A percentile compares a stretch with the other conserved stretches of the same genome.
phyloP scores from a whole-genome alignment of 1,139 yeast species.

The Geotrichum carabidarum region DNA sequence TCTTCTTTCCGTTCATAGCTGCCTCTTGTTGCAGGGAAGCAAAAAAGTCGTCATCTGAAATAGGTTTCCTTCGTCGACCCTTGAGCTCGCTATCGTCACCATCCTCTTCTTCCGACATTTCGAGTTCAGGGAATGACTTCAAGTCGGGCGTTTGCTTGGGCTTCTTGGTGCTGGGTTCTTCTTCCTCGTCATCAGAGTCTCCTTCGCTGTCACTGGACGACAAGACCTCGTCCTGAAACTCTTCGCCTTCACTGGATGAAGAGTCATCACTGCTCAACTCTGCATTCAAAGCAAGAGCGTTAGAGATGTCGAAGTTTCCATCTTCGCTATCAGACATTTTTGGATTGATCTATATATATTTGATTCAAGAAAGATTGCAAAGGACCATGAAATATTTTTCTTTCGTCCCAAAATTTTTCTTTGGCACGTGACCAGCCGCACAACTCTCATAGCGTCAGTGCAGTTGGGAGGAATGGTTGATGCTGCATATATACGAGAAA shows the following conservation, averaged over 20 bases:
- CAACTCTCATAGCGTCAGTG: neutral
- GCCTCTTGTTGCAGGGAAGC: constrained; percentile 14
- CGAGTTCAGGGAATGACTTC: constrained; percentile 56
- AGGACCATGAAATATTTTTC: neutral
- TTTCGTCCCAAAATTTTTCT: neutral
- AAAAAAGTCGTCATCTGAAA: constrained; percentile 14
- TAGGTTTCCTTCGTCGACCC: constrained; percentile 43
- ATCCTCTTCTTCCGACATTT: constrained; percentile 60
- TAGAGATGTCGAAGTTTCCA: constrained; percentile 58
- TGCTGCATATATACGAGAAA: neutral
- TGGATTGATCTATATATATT: neutral
- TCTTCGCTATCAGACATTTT: constrained; percentile 46
- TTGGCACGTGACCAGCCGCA: constrained; percentile 11
- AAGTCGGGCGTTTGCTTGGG: constrained; percentile 19
- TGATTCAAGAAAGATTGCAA: neutral
- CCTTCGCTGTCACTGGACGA: constrained; percentile 44
- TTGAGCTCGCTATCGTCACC: constrained; percentile 42
- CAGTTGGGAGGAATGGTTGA: no score
- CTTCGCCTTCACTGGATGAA: constrained; percentile 35
- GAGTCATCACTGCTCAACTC: constrained; percentile 47
- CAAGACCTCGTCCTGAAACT: constrained; percentile 57
- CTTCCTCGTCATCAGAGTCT: constrained; percentile 27
- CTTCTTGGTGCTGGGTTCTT: constrained; percentile 28
- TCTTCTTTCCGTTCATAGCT: constrained; percentile 44
- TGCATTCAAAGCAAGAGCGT: constrained; percentile 39